A percentile compares a stretch with the other conserved stretches of the same genome.
Evolutionary conservation across 495 filamentous ascomycete genomes (phyloP).

Genomic region (Ascodesmis nigricans): DNA sequence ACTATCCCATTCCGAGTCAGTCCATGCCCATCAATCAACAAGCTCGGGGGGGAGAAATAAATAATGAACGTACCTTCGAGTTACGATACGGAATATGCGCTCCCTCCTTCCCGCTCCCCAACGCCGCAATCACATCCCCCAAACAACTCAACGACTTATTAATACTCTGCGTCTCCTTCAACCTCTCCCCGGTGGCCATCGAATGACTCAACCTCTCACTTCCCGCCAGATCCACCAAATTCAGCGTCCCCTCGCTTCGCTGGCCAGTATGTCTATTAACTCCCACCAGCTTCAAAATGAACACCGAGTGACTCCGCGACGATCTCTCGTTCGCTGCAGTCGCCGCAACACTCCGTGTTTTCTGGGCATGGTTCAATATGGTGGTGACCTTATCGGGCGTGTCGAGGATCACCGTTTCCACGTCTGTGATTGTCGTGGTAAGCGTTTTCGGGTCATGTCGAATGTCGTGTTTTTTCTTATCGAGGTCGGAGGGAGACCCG

Average conservation of each 20-base stretch:
- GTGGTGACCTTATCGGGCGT: slow-evolving; percentile 52
- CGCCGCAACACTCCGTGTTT: slow-evolving; percentile 76
- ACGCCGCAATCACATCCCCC: slow-evolving; percentile 79
- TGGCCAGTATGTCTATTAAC: slow-evolving; percentile 62
- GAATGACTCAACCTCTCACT: slow-evolving; percentile 78
- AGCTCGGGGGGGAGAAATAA: too few species aligned
- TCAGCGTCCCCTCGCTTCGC: slow-evolving; percentile 76
- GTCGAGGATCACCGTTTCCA: slow-evolving; percentile 58
- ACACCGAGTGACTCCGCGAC: slow-evolving; percentile 84
- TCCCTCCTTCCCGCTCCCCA: slow-evolving; percentile 68
- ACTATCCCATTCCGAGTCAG: slow-evolving; percentile 24
- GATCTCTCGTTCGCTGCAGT: slow-evolving; percentile 92
- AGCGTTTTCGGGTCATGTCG: slow-evolving; percentile 60
- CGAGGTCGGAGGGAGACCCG: slow-evolving; percentile 48
- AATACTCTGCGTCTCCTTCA: slow-evolving; percentile 93
- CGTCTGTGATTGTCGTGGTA: slow-evolving; percentile 67
- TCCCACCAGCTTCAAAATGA: slow-evolving; percentile 77
- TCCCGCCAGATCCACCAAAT: slow-evolving; percentile 87
- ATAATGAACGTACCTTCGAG: slow-evolving; percentile 49
- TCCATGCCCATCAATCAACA: neutral
- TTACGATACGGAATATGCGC: slow-evolving; percentile 86
- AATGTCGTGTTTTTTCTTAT: slow-evolving; percentile 81
- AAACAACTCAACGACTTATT: slow-evolving; percentile 81
- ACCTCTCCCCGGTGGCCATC: slow-evolving; percentile 57
- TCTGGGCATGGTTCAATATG: slow-evolving; percentile 54